These are phyloP conservation scores for Vigna radiata DNA, from an alignment of 306 rosid genomes.

Conservation along the genomic window DNA sequence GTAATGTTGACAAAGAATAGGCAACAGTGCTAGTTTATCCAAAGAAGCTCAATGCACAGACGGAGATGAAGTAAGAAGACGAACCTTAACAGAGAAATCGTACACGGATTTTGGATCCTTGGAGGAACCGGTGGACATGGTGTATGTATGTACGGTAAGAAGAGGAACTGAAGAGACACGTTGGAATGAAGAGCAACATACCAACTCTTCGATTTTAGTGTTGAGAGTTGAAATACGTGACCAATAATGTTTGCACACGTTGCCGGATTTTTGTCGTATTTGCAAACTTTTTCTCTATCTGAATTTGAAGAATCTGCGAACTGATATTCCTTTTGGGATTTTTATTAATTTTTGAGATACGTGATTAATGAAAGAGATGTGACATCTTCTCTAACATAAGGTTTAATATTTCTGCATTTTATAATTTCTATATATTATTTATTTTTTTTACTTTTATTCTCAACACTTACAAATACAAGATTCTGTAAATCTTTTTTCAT, in stretches of 20 bases:
- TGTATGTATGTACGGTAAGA: not conserved
- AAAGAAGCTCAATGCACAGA: not conserved
- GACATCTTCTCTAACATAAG: too few relatives aligned
- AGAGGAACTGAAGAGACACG: not conserved
- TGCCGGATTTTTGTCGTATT: not conserved
- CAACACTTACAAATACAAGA: too few relatives aligned
- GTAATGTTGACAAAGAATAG: not conserved
- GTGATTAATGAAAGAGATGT: too few relatives aligned
- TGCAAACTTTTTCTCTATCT: too few relatives aligned
- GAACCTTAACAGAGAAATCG: slow-evolving; percentile 59
- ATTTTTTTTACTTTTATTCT: too few relatives aligned
- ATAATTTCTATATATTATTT: too few relatives aligned
- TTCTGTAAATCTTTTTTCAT: too few relatives aligned
- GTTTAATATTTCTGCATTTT: too few relatives aligned
- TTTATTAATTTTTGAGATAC: too few relatives aligned
- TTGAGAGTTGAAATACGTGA: not conserved
- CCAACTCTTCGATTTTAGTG: not conserved
- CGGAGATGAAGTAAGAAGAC: not conserved
- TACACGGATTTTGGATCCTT: slow-evolving; percentile 50
- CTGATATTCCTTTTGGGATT: too few relatives aligned
- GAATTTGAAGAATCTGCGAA: too few relatives aligned
- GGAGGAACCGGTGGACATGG: slow-evolving; percentile 42
- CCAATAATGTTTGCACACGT: not conserved
- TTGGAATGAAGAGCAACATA: not conserved
- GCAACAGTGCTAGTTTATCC: not conserved